Evolutionary conservation across 2,329 filamentous ascomycete species (phyloP).

Genomic region (Fusarium sp.): DNA sequence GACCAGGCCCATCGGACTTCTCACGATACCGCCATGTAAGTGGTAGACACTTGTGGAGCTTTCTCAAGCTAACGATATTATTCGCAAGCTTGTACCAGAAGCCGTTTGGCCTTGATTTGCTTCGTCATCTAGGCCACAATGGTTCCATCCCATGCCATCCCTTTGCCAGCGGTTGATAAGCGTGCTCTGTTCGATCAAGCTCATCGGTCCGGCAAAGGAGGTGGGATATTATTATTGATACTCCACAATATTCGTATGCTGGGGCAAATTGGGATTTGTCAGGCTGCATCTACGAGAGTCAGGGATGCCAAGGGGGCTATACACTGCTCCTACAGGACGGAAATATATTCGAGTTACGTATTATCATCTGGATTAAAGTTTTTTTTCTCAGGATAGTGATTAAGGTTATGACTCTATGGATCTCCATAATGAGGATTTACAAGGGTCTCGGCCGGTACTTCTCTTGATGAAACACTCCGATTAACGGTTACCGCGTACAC

Average conservation of each 20-base stretch:
- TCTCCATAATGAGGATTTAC: background rate
- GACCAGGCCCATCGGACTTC: background rate
- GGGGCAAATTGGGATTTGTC: slow-evolving; percentile 6
- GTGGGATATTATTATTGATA: background rate
- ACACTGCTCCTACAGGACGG: no score
- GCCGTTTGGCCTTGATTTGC: no score
- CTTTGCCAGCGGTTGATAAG: no score
- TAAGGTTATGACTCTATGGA: background rate
- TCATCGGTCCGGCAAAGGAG: background rate
- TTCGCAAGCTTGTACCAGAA: background rate
- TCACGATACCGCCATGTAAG: background rate
- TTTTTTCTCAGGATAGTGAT: background rate
- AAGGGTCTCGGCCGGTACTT: background rate
- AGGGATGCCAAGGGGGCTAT: no score
- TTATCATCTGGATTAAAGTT: no score
- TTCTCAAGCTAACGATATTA: slow-evolving; percentile 1
- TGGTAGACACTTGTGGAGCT: slow-evolving; percentile 9
- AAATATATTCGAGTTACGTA: no score
- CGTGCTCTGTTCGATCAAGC: no score
- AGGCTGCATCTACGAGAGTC: slow-evolving; percentile 3
- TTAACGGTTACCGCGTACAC: slow-evolving; percentile 4
- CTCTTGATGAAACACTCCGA: background rate
- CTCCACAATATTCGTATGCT: slow-evolving; percentile 13
- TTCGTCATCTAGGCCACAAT: no score
- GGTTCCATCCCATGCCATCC: no score